A percentile compares a stretch with the other conserved stretches of the same genome.
Conservation (phyloP, 2,329 filamentous ascomycete species). For the Daldinia eschscholtzii region DNA sequence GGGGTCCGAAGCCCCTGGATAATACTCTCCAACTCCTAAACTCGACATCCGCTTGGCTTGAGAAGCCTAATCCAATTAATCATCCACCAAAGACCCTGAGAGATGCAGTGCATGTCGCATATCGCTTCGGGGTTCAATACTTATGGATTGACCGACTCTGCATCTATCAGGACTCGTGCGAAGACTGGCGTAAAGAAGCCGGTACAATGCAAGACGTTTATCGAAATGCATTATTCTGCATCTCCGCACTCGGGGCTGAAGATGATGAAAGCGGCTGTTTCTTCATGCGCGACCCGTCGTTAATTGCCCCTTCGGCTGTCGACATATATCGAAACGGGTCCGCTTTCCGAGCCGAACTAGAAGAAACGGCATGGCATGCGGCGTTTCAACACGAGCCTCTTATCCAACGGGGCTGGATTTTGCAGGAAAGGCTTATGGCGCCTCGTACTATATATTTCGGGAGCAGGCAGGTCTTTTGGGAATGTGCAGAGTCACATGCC, state of each 20-base stretch:
- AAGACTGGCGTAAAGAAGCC: constrained; percentile 27
- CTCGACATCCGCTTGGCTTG: neutral
- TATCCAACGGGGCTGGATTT: constrained; percentile 18
- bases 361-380: neutral
- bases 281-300: constrained; percentile 12
- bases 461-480: constrained; percentile 29
- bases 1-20: neutral
- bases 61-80: neutral
- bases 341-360: neutral
- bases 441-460: constrained; percentile 29
- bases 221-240: constrained; percentile 24
- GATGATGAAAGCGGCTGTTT: constrained; percentile 31
- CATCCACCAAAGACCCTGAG: neutral
- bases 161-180: constrained; percentile 3
- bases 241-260: constrained; percentile 22
- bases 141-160: constrained; percentile 1
- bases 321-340: neutral
- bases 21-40: neutral
- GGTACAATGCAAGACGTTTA: constrained; percentile 28
- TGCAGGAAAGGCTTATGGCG: constrained; percentile 30
- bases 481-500: constrained; percentile 23
- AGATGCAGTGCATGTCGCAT: neutral
- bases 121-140: neutral
- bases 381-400: constrained; percentile 4
- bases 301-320: constrained; percentile 15